A percentile compares a stretch with the other conserved stretches of the same genome.
phyloP scores from a whole-genome alignment of 805 yeast genomes.

The Sungouiozyma intestinalis region DNA sequence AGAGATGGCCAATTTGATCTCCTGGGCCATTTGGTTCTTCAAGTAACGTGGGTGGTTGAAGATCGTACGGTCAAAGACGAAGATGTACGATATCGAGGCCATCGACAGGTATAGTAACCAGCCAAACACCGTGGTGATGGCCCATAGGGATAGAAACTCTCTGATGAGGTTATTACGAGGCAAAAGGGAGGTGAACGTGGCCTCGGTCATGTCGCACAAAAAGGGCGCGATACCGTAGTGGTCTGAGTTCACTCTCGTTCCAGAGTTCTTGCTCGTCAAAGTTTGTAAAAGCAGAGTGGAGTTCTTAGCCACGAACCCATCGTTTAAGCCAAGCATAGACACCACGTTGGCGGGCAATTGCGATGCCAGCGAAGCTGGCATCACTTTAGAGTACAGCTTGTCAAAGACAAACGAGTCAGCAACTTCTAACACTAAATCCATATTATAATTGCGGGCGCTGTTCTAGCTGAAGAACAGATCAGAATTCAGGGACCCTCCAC shows the following conservation, averaged over 20 bases:
- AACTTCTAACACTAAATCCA: conserved; percentile 88
- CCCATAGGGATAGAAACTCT: conserved; percentile 54
- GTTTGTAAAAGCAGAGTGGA: conserved; percentile 16
- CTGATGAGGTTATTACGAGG: conserved; percentile 65
- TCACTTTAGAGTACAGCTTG: conserved; percentile 52
- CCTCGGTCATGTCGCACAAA: conserved; percentile 44
- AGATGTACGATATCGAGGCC: conserved; percentile 67
- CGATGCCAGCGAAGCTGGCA: conserved; percentile 47
- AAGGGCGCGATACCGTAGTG: conserved; percentile 54
- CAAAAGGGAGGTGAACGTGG: conserved; percentile 56
- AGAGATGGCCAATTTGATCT: conserved; percentile 63
- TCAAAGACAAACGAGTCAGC: conserved; percentile 69
- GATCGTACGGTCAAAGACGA: conserved; percentile 77
- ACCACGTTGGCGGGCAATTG: conserved; percentile 24
- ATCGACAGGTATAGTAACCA: conserved; percentile 67
- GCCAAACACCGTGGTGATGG: conserved; percentile 73
- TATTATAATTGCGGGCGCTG: conserved; percentile 19
- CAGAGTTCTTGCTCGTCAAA: conserved; percentile 7
- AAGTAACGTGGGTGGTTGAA: conserved; percentile 94
- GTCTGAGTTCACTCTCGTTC: conserved; percentile 26
- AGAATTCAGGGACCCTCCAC: too few species aligned
- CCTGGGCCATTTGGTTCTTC: conserved; percentile 84
- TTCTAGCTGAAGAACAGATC: too few species aligned
- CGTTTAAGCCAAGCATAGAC: conserved; percentile 13
- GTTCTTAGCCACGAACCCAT: conserved; percentile 14